phyloP scores from a whole-genome alignment of 176 grass and related monocot genomes.

The Tillandsia fasciculata region DNA sequence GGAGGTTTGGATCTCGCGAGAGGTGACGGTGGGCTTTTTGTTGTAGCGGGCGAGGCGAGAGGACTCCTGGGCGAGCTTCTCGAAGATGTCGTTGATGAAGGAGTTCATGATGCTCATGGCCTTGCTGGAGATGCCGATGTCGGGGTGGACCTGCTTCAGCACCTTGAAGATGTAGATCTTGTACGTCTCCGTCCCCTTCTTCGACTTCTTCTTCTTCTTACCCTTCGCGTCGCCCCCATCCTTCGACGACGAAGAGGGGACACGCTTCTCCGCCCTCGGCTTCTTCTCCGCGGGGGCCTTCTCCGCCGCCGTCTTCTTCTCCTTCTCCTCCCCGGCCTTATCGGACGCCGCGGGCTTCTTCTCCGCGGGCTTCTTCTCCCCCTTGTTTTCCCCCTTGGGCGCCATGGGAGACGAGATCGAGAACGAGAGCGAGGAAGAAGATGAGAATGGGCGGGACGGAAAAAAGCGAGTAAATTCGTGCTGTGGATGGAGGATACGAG shows the following conservation, averaged over 20 bases:
- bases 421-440: background rate
- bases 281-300: slow-evolving; percentile 27
- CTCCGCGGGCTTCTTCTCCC: slow-evolving; percentile 36
- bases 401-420: slow-evolving; percentile 18
- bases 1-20: slow-evolving; percentile 31
- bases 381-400: slow-evolving; percentile 37
- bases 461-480: background rate
- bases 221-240: slow-evolving; percentile 7
- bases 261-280: slow-evolving; percentile 23
- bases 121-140: slow-evolving; percentile 34
- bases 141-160: slow-evolving; percentile 28
- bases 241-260: slow-evolving; percentile 10
- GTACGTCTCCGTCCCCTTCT: slow-evolving; percentile 29
- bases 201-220: slow-evolving; percentile 32
- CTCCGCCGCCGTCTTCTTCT: slow-evolving; percentile 15
- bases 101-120: slow-evolving; percentile 39
- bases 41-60: slow-evolving; percentile 22
- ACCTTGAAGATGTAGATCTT: slow-evolving; percentile 39
- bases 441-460: background rate
- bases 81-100: slow-evolving; percentile 32
- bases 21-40: slow-evolving; percentile 34
- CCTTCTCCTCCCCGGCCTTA: slow-evolving; percentile 22
- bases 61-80: slow-evolving; percentile 24
- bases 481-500: background rate
- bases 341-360: slow-evolving; percentile 29